Percentiles rank a stretch among this genome's conserved stretches.
Conservation (phyloP, 2,329 filamentous ascomycete genomes). For the Beauveria asiatica region DNA sequence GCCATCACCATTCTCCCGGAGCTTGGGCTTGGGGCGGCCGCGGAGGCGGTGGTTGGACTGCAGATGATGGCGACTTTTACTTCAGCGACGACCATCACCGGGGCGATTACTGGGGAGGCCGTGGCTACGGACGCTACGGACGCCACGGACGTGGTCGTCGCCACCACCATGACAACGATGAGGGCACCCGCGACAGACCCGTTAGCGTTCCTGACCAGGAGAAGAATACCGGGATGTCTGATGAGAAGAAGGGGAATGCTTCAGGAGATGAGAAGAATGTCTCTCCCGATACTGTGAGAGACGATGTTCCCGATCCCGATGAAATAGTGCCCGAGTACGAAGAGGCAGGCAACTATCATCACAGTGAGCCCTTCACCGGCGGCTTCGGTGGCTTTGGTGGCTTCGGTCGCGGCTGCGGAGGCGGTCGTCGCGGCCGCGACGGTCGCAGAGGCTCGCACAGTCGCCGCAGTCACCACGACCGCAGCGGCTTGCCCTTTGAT, state of each 20-base stretch:
- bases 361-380: conserved; percentile 13
- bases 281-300: conserved; percentile 25
- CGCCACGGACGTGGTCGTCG: conserved; percentile 11
- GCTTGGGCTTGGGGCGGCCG: not conserved
- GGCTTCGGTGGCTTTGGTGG: conserved; percentile 15
- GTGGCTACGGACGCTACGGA: conserved; percentile 11
- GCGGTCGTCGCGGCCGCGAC: conserved; percentile 14
- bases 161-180: conserved; percentile 12
- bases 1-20: conserved; percentile 17
- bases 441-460: conserved; percentile 14
- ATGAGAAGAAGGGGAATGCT: conserved; percentile 15
- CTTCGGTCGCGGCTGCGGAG: conserved; percentile 16
- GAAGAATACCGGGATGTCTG: conserved; percentile 15
- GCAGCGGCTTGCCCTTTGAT: conserved; percentile 8
- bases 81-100: not conserved
- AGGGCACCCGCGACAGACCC: conserved; percentile 15
- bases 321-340: conserved; percentile 26
- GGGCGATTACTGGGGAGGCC: not conserved
- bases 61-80: conserved; percentile 9
- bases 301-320: conserved; percentile 23
- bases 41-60: not conserved
- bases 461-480: not conserved
- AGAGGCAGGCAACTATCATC: not conserved
- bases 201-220: conserved; percentile 17
- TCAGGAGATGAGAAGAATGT: conserved; percentile 25